These are phyloP conservation scores for Penicillium sp. DNA, from an alignment of 2,329 filamentous ascomycete genomes.

Conservation along the genomic window DNA sequence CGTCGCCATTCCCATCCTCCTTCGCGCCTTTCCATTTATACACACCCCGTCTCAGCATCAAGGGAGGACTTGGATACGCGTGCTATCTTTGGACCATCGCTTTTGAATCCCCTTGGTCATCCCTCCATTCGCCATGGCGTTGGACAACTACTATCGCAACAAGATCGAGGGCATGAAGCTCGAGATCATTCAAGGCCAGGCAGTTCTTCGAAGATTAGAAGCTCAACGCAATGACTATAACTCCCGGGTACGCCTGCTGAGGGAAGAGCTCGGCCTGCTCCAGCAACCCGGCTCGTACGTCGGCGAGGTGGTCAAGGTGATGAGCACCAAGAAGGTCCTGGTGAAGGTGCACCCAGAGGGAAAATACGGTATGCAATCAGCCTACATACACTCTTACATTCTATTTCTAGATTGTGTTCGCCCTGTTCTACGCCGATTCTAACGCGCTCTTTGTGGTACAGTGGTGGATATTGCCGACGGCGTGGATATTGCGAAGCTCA, in stretches of 20 bases:
- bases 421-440: no score
- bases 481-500: constrained; percentile 94
- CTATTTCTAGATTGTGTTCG: no score
- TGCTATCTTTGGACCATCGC: background rate
- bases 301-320: constrained; percentile 99
- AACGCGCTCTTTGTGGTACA: constrained; percentile 50
- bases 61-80: background rate
- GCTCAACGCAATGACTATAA: constrained; percentile 99
- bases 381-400: background rate
- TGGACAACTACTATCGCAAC: constrained; percentile 99
- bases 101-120: constrained; percentile 21
- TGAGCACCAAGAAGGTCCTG: constrained; percentile 98
- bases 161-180: constrained; percentile 99
- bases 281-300: constrained; percentile 98
- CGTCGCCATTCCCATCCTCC: constrained; percentile 6
- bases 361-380: constrained; percentile 81
- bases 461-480: constrained; percentile 95
- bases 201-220: constrained; percentile 90
- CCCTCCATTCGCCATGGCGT: constrained; percentile 72
- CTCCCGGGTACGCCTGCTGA: constrained; percentile 88
- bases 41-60: background rate
- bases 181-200: constrained; percentile 98
- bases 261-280: constrained; percentile 92
- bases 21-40: background rate
- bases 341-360: constrained; percentile 99